These are phyloP conservation scores for Taphrina betulina DNA, from an alignment of 1,139 yeast genomes.

Conservation along the genomic window DNA sequence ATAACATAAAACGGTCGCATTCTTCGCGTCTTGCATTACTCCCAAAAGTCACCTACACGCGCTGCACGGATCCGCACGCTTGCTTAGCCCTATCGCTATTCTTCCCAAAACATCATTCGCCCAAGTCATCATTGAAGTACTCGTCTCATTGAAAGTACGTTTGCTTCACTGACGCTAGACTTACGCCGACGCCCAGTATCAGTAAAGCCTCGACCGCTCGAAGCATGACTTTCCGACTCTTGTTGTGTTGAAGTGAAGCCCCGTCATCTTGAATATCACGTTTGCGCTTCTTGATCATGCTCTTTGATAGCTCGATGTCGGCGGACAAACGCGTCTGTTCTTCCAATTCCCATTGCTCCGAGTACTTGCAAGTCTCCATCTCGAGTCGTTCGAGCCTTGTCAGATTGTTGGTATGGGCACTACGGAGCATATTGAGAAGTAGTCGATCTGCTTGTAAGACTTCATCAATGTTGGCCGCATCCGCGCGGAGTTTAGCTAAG, in stretches of 20 bases:
- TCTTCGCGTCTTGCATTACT: no score
- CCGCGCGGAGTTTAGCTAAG: neutral
- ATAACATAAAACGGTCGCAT: no score
- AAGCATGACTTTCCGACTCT: neutral
- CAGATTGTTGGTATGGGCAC: neutral
- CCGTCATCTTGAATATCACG: neutral
- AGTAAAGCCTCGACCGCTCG: constrained; percentile 1
- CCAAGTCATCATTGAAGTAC: no score
- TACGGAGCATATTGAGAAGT: neutral
- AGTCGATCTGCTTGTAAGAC: neutral
- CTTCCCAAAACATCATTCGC: no score
- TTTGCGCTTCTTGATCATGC: constrained; percentile 1
- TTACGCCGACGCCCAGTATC: constrained; percentile 4
- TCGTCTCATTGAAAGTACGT: no score
- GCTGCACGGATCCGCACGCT: no score
- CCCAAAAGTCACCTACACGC: no score
- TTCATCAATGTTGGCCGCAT: constrained; percentile 3
- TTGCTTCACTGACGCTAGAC: neutral
- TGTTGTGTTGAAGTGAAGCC: neutral
- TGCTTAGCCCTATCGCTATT: no score
- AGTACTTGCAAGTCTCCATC: constrained; percentile 7
- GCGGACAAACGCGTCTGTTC: constrained; percentile 2
- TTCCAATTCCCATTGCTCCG: constrained; percentile 8
- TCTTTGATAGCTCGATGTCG: neutral
- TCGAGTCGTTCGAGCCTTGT: constrained; percentile 7